phyloP scores from a whole-genome alignment of 371 early-diverging fungal genomes.

The Lichtheimia ramosa region DNA sequence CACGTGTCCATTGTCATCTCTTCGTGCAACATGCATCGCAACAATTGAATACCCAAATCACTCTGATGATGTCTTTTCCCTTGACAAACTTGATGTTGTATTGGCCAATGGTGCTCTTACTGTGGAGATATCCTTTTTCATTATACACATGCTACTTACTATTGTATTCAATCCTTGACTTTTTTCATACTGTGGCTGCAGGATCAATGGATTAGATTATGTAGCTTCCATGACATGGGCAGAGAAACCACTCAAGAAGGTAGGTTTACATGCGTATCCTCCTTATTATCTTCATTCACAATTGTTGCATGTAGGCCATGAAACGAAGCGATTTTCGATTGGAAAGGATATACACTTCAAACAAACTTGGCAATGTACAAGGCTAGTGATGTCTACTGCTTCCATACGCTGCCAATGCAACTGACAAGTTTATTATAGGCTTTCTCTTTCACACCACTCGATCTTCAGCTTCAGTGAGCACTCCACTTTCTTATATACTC shows the following conservation, averaged over 20 bases:
- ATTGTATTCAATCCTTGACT: not conserved
- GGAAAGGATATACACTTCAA: not conserved
- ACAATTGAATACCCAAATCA: slow-evolving; percentile 3
- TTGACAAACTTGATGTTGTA: slow-evolving; percentile 6
- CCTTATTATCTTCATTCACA: not conserved
- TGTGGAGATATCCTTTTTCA: slow-evolving; percentile 11
- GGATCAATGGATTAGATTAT: slow-evolving; percentile 5
- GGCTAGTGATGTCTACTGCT: not conserved
- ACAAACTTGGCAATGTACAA: not conserved
- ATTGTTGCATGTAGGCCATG: not conserved
- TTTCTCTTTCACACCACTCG: not conserved
- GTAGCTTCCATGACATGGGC: not conserved
- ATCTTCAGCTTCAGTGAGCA: not conserved
- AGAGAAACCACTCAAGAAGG: not conserved
- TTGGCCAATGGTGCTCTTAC: slow-evolving; percentile 2
- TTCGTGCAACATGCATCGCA: slow-evolving; percentile 5
- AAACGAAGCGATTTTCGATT: not conserved
- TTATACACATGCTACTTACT: not conserved
- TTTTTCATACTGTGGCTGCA: slow-evolving; percentile 4
- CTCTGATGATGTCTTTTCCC: not conserved
- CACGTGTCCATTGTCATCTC: not conserved
- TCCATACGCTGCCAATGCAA: not conserved
- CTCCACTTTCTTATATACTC: not conserved
- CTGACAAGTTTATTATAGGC: not conserved
- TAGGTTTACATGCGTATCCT: not conserved